Conservation (phyloP, 495 filamentous ascomycete genomes). For the Penicillium herquei region DNA sequence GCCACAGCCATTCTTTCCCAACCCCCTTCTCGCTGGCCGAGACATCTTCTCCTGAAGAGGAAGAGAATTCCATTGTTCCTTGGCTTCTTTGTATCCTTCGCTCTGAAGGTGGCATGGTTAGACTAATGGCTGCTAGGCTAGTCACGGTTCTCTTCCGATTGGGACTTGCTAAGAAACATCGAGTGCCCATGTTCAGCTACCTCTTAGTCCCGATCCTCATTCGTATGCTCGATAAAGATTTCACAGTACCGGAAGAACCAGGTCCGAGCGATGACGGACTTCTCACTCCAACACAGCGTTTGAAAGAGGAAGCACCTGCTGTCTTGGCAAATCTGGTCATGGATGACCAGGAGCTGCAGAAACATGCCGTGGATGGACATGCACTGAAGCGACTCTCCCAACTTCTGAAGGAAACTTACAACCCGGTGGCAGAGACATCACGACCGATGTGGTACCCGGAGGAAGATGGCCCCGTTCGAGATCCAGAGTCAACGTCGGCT, state of each 20-base stretch:
- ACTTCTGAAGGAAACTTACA: constrained; percentile 71
- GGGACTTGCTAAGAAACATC: constrained; percentile 60
- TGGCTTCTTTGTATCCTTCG: constrained; percentile 78
- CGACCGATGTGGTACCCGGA: constrained; percentile 45
- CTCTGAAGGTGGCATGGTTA: constrained; percentile 58
- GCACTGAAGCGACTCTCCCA: constrained; percentile 71
- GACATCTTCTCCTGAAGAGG: constrained; percentile 51
- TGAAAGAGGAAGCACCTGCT: constrained; percentile 69
- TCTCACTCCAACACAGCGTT: constrained; percentile 33
- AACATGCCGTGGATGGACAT: constrained; percentile 75
- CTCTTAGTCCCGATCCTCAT: constrained; percentile 72
- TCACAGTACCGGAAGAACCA: constrained; percentile 39
- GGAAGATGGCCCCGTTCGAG: constrained; percentile 19
- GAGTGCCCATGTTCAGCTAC: constrained; percentile 61
- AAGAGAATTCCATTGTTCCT: constrained; percentile 75
- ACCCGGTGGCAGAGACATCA: constrained; percentile 37
- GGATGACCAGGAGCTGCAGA: constrained; percentile 73
- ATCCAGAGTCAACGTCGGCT: constrained; percentile 20
- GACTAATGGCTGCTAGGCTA: constrained; percentile 77
- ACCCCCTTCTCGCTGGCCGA: constrained; percentile 36
- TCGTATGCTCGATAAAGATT: constrained; percentile 63
- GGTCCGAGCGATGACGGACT: constrained; percentile 39
- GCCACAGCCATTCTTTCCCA: constrained; percentile 41
- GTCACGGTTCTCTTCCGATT: constrained; percentile 73
- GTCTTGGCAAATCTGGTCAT: constrained; percentile 76